phyloP scores from a whole-genome alignment of 2,329 filamentous ascomycete genomes.

The Bipolaris oryzae region DNA sequence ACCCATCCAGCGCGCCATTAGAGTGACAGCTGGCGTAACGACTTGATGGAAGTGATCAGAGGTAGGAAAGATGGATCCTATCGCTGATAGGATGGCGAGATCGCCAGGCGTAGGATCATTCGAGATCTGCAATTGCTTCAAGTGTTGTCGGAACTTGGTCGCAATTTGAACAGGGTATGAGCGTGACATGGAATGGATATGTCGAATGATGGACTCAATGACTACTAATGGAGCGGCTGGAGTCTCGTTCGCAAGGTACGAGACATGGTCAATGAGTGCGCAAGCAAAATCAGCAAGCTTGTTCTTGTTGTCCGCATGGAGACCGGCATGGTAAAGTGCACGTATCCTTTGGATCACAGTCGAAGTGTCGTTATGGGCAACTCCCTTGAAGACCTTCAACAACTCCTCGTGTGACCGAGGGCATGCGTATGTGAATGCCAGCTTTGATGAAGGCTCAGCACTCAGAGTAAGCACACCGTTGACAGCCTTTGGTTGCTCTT shows the following conservation, averaged over 20 bases:
- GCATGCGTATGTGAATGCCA: conserved; percentile 87
- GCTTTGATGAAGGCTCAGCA: conserved; percentile 54
- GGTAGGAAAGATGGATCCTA: conserved; percentile 86
- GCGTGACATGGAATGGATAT: conserved; percentile 91
- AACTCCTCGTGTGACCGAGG: conserved; percentile 79
- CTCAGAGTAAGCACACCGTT: conserved; percentile 49
- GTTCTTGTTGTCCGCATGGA: conserved; percentile 82
- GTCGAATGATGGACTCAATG: conserved; percentile 81
- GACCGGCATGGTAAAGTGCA: conserved; percentile 87
- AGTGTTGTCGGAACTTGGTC: conserved; percentile 74
- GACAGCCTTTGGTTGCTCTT: conserved; percentile 41
- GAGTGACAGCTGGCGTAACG: conserved; percentile 84
- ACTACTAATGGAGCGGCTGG: conserved; percentile 66
- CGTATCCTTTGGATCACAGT: conserved; percentile 87
- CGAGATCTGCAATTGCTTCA: conserved; percentile 62
- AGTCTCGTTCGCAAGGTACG: conserved; percentile 60
- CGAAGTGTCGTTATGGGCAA: conserved; percentile 70
- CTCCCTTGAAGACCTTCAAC: conserved; percentile 65
- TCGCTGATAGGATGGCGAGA: conserved; percentile 79
- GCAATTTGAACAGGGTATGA: conserved; percentile 80
- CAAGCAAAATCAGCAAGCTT: conserved; percentile 74
- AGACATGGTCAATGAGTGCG: conserved; percentile 70
- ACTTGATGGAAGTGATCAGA: conserved; percentile 98
- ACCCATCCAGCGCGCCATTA: conserved; percentile 82
- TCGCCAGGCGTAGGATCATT: conserved; percentile 70